phyloP scores from a whole-genome alignment of 2,329 filamentous ascomycete species.

The Exophiala spinifera region DNA sequence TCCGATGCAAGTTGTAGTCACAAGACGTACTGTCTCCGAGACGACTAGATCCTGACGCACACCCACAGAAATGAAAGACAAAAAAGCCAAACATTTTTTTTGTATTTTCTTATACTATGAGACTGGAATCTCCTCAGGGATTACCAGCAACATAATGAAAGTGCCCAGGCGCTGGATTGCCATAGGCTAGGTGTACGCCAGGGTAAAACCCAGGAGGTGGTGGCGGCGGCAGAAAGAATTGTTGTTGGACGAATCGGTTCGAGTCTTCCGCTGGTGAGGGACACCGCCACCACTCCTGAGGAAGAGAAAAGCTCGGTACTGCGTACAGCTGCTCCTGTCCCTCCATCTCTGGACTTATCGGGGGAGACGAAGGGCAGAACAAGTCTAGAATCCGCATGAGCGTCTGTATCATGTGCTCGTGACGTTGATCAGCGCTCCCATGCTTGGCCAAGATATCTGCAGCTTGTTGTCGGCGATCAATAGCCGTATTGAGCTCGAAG shows the following conservation, averaged over 20 bases:
- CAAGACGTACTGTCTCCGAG: neutral
- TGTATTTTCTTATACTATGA: neutral
- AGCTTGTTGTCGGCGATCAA: conserved; percentile 5
- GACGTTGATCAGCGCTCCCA: conserved; percentile 5
- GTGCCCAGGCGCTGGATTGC: neutral
- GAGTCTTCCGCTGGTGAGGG: neutral
- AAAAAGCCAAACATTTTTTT: neutral
- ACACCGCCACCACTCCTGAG: neutral
- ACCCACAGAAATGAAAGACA: neutral
- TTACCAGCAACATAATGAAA: too few species aligned
- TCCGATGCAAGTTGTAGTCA: neutral
- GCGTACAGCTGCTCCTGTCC: neutral
- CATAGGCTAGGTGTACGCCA: neutral
- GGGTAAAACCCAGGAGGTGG: neutral
- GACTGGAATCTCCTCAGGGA: neutral
- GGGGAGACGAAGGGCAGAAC: conserved; percentile 1
- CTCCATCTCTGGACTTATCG: neutral
- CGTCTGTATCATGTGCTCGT: conserved; percentile 8
- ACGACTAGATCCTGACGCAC: neutral
- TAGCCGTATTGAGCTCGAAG: conserved; percentile 8
- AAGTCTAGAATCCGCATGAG: conserved; percentile 6
- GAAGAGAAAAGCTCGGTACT: neutral
- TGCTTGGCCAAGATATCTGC: neutral
- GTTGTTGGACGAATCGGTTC: neutral
- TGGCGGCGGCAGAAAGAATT: neutral